Conservation (phyloP, 2,329 filamentous ascomycete genomes). For the Sporothrix brunneoviolacea region DNA sequence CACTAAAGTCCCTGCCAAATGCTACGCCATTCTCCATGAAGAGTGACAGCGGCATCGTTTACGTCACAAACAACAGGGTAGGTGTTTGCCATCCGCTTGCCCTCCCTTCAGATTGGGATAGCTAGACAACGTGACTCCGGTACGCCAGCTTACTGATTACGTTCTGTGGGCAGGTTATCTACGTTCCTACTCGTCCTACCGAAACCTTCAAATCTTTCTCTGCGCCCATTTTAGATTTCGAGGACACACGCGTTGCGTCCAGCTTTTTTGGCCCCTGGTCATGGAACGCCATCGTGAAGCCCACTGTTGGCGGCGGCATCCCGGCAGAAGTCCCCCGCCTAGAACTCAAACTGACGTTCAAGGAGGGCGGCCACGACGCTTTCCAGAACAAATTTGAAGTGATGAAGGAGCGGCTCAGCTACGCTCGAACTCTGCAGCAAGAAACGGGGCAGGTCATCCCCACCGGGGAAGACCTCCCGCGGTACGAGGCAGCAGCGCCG, state of each 20-base stretch:
- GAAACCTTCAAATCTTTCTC: conserved; percentile 78
- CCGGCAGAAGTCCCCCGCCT: conserved; percentile 65
- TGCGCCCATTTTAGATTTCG: conserved; percentile 76
- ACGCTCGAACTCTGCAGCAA: conserved; percentile 68
- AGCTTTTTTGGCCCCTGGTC: conserved; percentile 92
- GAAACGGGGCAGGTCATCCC: conserved; percentile 58
- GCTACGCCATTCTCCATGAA: conserved; percentile 60
- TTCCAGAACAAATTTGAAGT: conserved; percentile 78
- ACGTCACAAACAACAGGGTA: conserved; percentile 82
- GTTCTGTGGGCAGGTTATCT: conserved; percentile 60
- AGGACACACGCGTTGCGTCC: conserved; percentile 78
- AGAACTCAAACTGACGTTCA: conserved; percentile 81
- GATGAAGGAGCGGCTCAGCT: conserved; percentile 74
- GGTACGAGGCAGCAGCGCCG: conserved; percentile 58
- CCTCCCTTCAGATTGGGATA: not conserved
- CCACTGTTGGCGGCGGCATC: conserved; percentile 77
- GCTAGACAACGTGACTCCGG: too few relatives aligned
- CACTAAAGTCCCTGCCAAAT: conserved; percentile 58
- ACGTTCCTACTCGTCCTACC: conserved; percentile 68
- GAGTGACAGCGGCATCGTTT: conserved; percentile 67
- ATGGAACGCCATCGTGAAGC: conserved; percentile 74
- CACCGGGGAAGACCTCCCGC: conserved; percentile 79
- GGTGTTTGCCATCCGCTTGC: conserved; percentile 23
- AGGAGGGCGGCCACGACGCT: conserved; percentile 90
- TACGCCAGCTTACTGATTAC: conserved; percentile 5